Evolutionary conservation across 805 yeast genomes (phyloP), one percentile per base, ranked within the genome.

Genomic region (Cyberlindnera misumaiensis): DNA sequence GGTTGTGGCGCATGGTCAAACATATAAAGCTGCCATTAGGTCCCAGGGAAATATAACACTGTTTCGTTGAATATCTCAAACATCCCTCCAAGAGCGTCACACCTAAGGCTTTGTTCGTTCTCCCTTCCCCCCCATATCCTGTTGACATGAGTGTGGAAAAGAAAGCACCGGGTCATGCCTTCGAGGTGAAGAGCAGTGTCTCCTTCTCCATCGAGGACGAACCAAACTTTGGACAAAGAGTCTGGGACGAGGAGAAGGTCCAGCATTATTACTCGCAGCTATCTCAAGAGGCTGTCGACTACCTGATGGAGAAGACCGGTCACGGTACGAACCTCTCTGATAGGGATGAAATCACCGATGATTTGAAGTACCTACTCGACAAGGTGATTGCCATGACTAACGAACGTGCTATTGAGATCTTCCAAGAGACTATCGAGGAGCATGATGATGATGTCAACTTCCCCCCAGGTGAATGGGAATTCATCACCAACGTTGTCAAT

Each of bases 361-460:
- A 45, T n/a, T 32, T 45, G 40, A 32, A 34, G 33, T 45, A 42
- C 37, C 14, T 45, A 26, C 13, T 45, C 10, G 41, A 40, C 30
- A 42, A 42, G 43, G 10, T 34, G 22, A 22, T 38, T 12, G 11
- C 18, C 38, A 40, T 30, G 64, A 43, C 60, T 11, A 38, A 69
- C 34, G 60, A 56, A 24, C 44, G 47, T 20, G 42, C 44, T 12
- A 8, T 46, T 10, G 43, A 27, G 7, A 38, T 39, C 38, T 51
- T 77, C 33, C 49, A 55, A 25, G 56, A 60, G 13, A 67, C 72
- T 5, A 43, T 67, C 4, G 62, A 48, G 1, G 63, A 67, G 13
- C 77, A 73, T 45, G 48, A 47, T 5, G 68, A 63, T 36, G 82
- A 76, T 50, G 66, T 67, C 28, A 73, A 73, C 48, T 62, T 75